Evolutionary conservation across 768 basidiomycete species (phyloP).

Genomic region (Sarcodon sp.): DNA sequence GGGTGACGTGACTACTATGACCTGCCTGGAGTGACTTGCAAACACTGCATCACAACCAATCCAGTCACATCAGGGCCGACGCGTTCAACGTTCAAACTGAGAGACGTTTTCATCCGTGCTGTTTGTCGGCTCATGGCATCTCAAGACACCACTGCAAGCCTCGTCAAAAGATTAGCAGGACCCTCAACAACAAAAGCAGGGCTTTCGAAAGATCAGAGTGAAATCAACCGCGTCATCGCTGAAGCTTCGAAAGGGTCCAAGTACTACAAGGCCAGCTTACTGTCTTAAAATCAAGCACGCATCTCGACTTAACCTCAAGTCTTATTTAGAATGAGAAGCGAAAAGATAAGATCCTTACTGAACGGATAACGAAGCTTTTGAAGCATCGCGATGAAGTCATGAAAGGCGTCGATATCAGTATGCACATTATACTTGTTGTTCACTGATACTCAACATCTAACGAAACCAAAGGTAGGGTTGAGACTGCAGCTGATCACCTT

Average conservation of each 20-base stretch:
- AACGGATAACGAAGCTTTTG: constrained; percentile 59
- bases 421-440: constrained; percentile 22
- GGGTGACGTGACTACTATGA: too few relatives aligned
- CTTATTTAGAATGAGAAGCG: constrained; percentile 67
- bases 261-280: constrained; percentile 62
- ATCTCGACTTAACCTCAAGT: not conserved
- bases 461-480: constrained; percentile 35
- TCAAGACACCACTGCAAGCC: not conserved
- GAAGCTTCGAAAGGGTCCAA: constrained; percentile 90
- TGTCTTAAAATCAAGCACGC: not conserved
- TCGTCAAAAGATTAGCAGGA: not conserved
- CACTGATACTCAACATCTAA: not conserved
- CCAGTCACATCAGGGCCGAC: too few relatives aligned
- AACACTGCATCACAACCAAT: too few relatives aligned
- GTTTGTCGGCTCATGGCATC: not conserved
- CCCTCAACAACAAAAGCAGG: constrained; percentile 18
- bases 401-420: constrained; percentile 37
- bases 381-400: constrained; percentile 47
- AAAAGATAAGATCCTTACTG: constrained; percentile 77
- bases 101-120: too few relatives aligned
- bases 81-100: too few relatives aligned
- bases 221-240: constrained; percentile 81
- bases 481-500: constrained; percentile 52
- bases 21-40: too few relatives aligned
- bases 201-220: constrained; percentile 64